These are phyloP conservation scores for Tetrahymena elliotti DNA, from an alignment of 73 alveolate species.

Conservation along the genomic window DNA sequence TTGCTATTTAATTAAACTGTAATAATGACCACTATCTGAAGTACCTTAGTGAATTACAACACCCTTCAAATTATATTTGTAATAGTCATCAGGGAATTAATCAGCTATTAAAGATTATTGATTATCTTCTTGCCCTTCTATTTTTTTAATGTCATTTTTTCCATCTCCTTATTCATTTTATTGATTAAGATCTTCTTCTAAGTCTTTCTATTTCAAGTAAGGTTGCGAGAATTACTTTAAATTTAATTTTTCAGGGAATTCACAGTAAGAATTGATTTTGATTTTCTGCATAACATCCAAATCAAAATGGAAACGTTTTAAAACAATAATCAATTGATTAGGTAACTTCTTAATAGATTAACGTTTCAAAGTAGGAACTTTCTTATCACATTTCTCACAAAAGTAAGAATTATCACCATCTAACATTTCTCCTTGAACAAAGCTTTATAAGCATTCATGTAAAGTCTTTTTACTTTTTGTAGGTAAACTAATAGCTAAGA, in stretches of 20 bases:
- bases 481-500: constrained; percentile 76
- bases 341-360: constrained; percentile 87
- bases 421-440: constrained; percentile 89
- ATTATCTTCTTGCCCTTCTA: constrained; percentile 13
- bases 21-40: constrained; percentile 94
- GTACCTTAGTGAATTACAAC: constrained; percentile 90
- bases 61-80: constrained; percentile 79
- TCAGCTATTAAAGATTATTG: not conserved
- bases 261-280: constrained; percentile 91
- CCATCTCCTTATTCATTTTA: constrained; percentile 9
- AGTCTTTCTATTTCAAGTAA: constrained; percentile 56
- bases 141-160: not conserved
- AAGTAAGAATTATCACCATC: constrained; percentile 95
- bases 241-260: constrained; percentile 85
- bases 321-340: constrained; percentile 69
- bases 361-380: constrained; percentile 85
- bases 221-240: constrained; percentile 83
- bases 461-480: constrained; percentile 80
- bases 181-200: not conserved
- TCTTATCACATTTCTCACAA: constrained; percentile 93
- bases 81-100: constrained; percentile 62
- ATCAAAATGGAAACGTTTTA: constrained; percentile 86
- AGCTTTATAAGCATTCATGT: constrained; percentile 74
- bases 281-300: constrained; percentile 69
- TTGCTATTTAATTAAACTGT: constrained; percentile 56